phyloP scores from a whole-genome alignment of 768 basidiomycete species.

The Tremella mesenterica region DNA sequence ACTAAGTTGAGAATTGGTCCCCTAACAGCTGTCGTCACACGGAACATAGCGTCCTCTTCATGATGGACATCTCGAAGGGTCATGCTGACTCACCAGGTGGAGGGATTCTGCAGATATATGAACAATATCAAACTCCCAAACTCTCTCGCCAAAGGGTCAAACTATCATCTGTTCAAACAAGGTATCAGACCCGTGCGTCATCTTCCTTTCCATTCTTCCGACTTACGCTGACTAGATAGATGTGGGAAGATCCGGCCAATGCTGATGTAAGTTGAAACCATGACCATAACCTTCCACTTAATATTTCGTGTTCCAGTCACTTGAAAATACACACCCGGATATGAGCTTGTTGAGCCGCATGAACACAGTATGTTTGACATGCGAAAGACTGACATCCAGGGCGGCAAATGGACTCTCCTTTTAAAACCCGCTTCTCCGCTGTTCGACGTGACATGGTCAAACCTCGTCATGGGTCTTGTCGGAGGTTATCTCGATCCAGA shows the following conservation, averaged over 20 bases:
- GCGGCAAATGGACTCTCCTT: conserved; percentile 91
- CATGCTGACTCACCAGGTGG: conserved; percentile 19
- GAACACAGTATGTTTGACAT: background rate
- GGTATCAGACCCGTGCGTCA: conserved; percentile 29
- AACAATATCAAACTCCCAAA: conserved; percentile 52
- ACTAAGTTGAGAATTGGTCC: background rate
- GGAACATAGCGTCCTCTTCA: too few relatives aligned
- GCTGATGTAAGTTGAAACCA: conserved; percentile 48
- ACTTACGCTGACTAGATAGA: conserved; percentile 41
- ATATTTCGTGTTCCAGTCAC: too few relatives aligned
- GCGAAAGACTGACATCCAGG: conserved; percentile 39
- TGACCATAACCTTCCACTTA: too few relatives aligned
- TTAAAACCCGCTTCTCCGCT: conserved; percentile 69
- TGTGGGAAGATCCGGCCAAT: conserved; percentile 95
- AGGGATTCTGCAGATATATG: conserved; percentile 36
- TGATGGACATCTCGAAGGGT: background rate
- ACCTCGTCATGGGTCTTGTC: conserved; percentile 83
- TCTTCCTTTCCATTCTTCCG: background rate
- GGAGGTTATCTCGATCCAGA: conserved; percentile 65
- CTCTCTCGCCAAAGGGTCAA: conserved; percentile 76
- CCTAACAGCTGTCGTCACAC: too few relatives aligned
- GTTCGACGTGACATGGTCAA: conserved; percentile 80
- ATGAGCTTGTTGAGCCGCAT: too few relatives aligned
- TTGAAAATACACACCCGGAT: too few relatives aligned
- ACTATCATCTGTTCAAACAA: conserved; percentile 87